Evolutionary conservation across 345 rosid genomes (phyloP), one percentile per base, ranked within the genome.

Genomic region (Populus tremula): DNA sequence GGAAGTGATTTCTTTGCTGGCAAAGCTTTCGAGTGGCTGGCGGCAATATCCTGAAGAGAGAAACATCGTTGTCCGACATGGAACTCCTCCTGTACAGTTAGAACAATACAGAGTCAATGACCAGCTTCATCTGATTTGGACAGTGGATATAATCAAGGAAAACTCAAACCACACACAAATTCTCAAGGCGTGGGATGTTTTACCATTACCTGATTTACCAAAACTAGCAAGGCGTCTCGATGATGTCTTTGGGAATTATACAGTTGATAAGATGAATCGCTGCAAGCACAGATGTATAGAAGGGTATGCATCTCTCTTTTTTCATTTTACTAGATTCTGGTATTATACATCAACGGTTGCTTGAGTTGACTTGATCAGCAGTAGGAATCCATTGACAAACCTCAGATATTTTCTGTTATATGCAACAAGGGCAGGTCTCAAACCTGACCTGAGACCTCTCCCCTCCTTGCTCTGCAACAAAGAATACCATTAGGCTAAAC

Each of bases 111-210:
- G 83, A 78, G 86, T 70, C 45, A 89, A 83, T 62, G 70, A 64
- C 59, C 8, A 5, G 50, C 61, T 78, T 17, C 80, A 83, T 59
- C 72, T 85, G 2, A 8, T 88, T 20, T 86, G 89, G 78, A 82
- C 88, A 1, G 76, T 45, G 62, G 93, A 89, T 71, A 18, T 85
- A 0, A 54, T 10, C 29, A 84, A 82, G 80, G 85, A 84, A 61
- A 64, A 5, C 4, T n/a, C 33, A 27, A 78, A 85, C 72, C 16
- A n/a, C 35, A 70, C 43, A 18, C 91, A 88, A 77, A 78, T 85
- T 59, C 63, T 89, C 73, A 89, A 83, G 81, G 81, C 82, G 23
- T 89, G 89, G 91, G 91, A 89, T 73, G 68, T 89, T 69, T 35
- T 88, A 80, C 87, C 88, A 7, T 65, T 56, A n/a, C 84, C 77